Percentiles rank a stretch among this genome's conserved stretches.
phyloP scores from a whole-genome alignment of 345 rosid species.

The Pugionium dolabratum region DNA sequence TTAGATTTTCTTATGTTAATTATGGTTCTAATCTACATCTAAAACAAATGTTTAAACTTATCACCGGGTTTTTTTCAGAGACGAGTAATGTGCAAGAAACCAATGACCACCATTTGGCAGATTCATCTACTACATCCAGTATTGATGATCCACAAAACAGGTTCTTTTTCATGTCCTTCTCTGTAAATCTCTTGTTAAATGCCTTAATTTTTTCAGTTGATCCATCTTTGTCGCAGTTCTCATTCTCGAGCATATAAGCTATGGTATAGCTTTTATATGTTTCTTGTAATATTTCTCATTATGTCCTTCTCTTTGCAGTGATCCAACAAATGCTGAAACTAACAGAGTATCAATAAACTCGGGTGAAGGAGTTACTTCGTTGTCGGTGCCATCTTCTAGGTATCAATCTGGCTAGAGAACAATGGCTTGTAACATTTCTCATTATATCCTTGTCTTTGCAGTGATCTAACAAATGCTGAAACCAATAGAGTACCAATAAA shows the following conservation, averaged over 20 bases:
- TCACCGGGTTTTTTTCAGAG: conserved; percentile 23
- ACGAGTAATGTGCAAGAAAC: conserved; percentile 21
- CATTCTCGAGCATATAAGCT: background rate
- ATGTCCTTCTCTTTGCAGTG: conserved; percentile 50
- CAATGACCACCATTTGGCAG: conserved; percentile 10
- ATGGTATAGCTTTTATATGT: too few species aligned
- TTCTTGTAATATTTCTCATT: conserved; percentile 1
- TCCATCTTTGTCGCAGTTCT: background rate
- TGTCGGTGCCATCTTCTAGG: too few species aligned
- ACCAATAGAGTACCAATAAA: conserved; percentile 42
- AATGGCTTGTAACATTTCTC: conserved; percentile 2
- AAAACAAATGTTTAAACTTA: conserved; percentile 3
- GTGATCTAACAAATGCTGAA: conserved; percentile 47
- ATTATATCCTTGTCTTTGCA: conserved; percentile 42
- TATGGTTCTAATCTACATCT: background rate
- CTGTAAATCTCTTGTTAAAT: conserved; percentile 3
- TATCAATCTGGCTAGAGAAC: too few species aligned
- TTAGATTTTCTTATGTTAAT: too few species aligned
- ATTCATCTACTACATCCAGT: conserved; percentile 19
- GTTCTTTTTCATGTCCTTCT: conserved; percentile 14
- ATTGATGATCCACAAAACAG: conserved; percentile 7
- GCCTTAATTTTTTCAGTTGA: background rate
- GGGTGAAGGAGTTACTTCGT: conserved; percentile 40
- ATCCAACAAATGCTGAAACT: conserved; percentile 40
- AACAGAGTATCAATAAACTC: conserved; percentile 41